phyloP scores from a whole-genome alignment of 805 yeast genomes.

The Candida nitratophila region DNA sequence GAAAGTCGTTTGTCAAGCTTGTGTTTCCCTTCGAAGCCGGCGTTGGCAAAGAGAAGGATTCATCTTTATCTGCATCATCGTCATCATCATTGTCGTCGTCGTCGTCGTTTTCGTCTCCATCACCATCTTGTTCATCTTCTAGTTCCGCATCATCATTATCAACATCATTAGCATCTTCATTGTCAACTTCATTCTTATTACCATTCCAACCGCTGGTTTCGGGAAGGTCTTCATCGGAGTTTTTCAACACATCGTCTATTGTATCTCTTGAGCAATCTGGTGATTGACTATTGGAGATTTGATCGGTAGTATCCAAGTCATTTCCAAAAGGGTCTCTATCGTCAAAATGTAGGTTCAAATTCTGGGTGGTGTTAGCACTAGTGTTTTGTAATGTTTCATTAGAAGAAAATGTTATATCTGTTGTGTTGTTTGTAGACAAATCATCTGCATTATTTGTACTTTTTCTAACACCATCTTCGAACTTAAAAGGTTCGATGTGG shows the following conservation, averaged over 20 bases:
- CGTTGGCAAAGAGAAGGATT: conserved; percentile 5
- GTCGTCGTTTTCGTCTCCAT: conserved; percentile 1
- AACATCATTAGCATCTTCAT: not conserved
- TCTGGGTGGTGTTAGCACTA: not conserved
- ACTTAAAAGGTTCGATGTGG: conserved; percentile 11
- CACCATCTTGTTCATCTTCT: conserved; percentile 1
- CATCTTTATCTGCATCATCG: conserved; percentile 8
- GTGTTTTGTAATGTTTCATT: not conserved
- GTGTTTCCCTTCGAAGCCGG: not conserved
- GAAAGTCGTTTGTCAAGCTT: not conserved
- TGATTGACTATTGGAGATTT: conserved; percentile 12
- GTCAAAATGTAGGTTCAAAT: not conserved
- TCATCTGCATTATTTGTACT: not conserved
- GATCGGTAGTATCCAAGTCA: too few relatives aligned
- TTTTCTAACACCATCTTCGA: not conserved
- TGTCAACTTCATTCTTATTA: too few relatives aligned
- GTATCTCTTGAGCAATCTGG: too few relatives aligned
- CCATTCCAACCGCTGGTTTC: too few relatives aligned
- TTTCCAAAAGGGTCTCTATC: conserved; percentile 1
- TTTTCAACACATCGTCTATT: too few relatives aligned
- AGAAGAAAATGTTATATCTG: not conserved
- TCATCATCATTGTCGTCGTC: conserved; percentile 6
- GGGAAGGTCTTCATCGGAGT: too few relatives aligned
- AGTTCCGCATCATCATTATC: not conserved
- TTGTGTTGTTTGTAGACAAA: conserved; percentile 1